Percentiles rank a stretch among this genome's conserved stretches.
phyloP scores from a whole-genome alignment of 495 filamentous ascomycete species.

The Aspergillus mulundensis region DNA sequence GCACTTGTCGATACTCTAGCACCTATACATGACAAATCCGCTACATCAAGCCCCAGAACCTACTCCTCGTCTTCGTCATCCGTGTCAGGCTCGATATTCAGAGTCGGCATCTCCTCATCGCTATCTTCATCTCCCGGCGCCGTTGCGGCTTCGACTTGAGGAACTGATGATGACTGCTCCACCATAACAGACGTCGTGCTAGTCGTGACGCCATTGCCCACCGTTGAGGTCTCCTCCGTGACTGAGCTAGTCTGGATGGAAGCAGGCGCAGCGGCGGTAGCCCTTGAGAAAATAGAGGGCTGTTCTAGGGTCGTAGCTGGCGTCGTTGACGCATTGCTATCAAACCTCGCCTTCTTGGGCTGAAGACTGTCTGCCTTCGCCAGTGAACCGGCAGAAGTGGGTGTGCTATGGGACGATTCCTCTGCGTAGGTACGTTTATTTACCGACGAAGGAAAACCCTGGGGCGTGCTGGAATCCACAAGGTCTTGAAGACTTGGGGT shows the following conservation, averaged over 20 bases:
- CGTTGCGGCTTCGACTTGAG: conserved; percentile 10
- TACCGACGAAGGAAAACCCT: conserved; percentile 3
- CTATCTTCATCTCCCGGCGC: conserved; percentile 36
- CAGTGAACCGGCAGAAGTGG: not conserved
- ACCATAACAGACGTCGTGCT: not conserved
- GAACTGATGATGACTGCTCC: not conserved
- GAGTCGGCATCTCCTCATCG: conserved; percentile 46
- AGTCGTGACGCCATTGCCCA: not conserved
- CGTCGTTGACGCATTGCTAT: conserved; percentile 11
- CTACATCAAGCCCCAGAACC: too few relatives aligned
- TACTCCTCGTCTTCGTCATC: conserved; percentile 39
- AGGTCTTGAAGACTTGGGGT: conserved; percentile 15
- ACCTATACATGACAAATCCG: too few relatives aligned
- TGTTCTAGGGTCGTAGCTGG: conserved; percentile 4
- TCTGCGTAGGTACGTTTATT: conserved; percentile 37
- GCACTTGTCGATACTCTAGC: too few relatives aligned
- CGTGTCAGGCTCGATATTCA: conserved; percentile 46
- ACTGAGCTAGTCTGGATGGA: not conserved
- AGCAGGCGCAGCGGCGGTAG: not conserved
- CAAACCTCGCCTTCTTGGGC: conserved; percentile 34
- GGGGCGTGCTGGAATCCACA: conserved; percentile 17
- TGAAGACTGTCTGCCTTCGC: conserved; percentile 17
- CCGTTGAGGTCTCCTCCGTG: not conserved
- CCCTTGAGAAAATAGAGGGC: not conserved
- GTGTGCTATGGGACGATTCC: conserved; percentile 13